Evolutionary conservation across 805 yeast species (phyloP), one percentile per base, ranked within the genome.

Genomic region (Teunomyces aglyptinius): DNA sequence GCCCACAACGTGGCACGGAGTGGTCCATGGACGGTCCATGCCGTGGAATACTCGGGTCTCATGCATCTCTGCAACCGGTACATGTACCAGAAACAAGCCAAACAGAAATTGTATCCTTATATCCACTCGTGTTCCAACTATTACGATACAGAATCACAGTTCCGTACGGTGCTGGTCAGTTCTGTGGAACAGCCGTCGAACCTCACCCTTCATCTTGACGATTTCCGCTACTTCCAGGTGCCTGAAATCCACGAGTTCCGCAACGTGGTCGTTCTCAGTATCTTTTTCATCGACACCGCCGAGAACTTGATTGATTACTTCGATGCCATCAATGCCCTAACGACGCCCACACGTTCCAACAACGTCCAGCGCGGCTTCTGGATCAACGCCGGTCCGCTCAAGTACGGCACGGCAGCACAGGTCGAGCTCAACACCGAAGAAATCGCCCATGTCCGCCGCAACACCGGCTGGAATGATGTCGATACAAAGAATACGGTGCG

Each of bases 361-460:
- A 41, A 49, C 5, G 48, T 55, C 5, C 69, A 68, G 12, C 75
- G 75, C 3, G 84, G 88, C 0, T 71, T 76, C 35, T 92, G 98
- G 98, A 80, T 92, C 51, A 92, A 94, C 60, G 74, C 83, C 11
- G 99, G 99, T 0, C 99, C 99, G 0, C 71, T 94, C 50, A 86
- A 91, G 63, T 92, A 94, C 71, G 97, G 97, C 0, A 81, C 89
- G 2, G 86, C 90, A 45, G 83, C 96, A 41, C 73, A 78, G 60
- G 81, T 84, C 26, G 96, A 91, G 61, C 68, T 89, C 26, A 83
- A 82, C 33, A 70, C 78, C 11, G 84, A 85, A n/a, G 97, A 91
- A 59, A 60, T 91, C 41, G 63, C 66, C 11, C 53, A 59, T n/a
- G 57, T 87, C 12, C 67, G 91, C 29, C 54, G 61, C 18, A 40